Percentiles rank a stretch among this genome's conserved stretches.
phyloP scores from a whole-genome alignment of 768 basidiomycete genomes.

The Leucogyrophana mollusca region DNA sequence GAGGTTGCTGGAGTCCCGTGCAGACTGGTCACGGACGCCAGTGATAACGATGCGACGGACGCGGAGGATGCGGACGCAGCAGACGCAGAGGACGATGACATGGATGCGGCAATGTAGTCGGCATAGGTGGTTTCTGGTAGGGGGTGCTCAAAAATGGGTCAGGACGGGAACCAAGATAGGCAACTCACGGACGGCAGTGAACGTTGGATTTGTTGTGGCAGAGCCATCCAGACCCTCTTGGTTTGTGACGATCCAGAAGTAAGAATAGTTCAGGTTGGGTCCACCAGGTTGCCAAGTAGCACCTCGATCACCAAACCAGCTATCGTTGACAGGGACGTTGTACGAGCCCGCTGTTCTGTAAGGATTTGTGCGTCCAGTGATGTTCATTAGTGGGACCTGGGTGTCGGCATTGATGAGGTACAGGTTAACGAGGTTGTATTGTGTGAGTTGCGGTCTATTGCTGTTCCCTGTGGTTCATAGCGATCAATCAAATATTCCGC shows the following conservation, averaged over 20 bases:
- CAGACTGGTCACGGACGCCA: conserved; percentile 18
- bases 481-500: conserved; percentile 6
- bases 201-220: conserved; percentile 66
- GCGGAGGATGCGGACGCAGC: conserved; percentile 34
- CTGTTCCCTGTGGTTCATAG: conserved; percentile 63
- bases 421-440: conserved; percentile 65
- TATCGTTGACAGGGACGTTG: conserved; percentile 63
- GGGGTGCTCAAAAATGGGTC: conserved; percentile 8
- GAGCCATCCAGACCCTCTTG: conserved; percentile 56
- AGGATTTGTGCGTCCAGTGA: conserved; percentile 46
- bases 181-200: conserved; percentile 76
- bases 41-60: conserved; percentile 32
- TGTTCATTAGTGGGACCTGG: conserved; percentile 43
- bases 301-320: conserved; percentile 67
- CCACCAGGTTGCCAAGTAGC: conserved; percentile 41
- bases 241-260: conserved; percentile 76
- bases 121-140: conserved; percentile 71
- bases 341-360: conserved; percentile 55
- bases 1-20: conserved; percentile 15
- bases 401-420: conserved; percentile 79
- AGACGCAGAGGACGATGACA: conserved; percentile 43
- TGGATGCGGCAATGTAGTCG: conserved; percentile 61
- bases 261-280: conserved; percentile 60
- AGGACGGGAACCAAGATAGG: not conserved
- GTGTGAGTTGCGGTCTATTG: conserved; percentile 61